A percentile compares a stretch with the other conserved stretches of the same genome.
phyloP scores from a whole-genome alignment of 306 rosid genomes.

The Ochetophila trinervis region DNA sequence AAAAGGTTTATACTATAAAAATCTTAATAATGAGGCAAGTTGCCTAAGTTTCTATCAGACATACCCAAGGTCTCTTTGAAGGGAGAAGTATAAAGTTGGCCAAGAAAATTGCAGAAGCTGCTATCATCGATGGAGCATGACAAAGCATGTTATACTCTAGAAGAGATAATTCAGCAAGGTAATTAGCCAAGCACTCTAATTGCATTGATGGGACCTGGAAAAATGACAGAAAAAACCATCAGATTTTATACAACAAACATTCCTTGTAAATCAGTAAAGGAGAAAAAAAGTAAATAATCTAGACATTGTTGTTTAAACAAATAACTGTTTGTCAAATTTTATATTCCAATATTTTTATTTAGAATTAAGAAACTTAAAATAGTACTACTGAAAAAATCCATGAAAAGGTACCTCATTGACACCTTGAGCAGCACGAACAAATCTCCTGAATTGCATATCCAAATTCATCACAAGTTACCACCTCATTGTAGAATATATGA shows the following conservation, averaged over 20 bases:
- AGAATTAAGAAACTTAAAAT: not conserved
- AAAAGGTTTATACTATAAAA: not conserved
- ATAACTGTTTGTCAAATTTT: not conserved
- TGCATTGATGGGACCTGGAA: slow-evolving; percentile 57
- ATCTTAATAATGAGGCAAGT: not conserved
- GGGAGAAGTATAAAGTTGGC: slow-evolving; percentile 68
- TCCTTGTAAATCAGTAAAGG: too few species aligned
- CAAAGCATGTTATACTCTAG: slow-evolving; percentile 81
- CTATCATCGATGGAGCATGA: slow-evolving; percentile 75
- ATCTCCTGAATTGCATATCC: slow-evolving; percentile 53
- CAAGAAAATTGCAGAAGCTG: slow-evolving; percentile 88
- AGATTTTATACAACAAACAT: not conserved
- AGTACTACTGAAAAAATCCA: not conserved
- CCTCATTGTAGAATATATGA: slow-evolving; percentile 6
- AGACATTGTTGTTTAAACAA: not conserved
- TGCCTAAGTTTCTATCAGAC: not conserved
- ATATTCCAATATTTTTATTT: not conserved
- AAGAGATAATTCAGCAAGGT: slow-evolving; percentile 79
- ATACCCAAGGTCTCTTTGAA: slow-evolving; percentile 83
- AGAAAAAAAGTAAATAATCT: not conserved
- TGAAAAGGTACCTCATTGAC: slow-evolving; percentile 50
- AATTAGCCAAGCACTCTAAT: slow-evolving; percentile 86
- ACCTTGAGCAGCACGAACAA: slow-evolving; percentile 89
- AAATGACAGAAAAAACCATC: not conserved
- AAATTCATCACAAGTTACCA: slow-evolving; percentile 8